Base-by-base conservation (phyloP, 2,329 filamentous ascomycete genomes). In the Didymella sp. region DNA sequence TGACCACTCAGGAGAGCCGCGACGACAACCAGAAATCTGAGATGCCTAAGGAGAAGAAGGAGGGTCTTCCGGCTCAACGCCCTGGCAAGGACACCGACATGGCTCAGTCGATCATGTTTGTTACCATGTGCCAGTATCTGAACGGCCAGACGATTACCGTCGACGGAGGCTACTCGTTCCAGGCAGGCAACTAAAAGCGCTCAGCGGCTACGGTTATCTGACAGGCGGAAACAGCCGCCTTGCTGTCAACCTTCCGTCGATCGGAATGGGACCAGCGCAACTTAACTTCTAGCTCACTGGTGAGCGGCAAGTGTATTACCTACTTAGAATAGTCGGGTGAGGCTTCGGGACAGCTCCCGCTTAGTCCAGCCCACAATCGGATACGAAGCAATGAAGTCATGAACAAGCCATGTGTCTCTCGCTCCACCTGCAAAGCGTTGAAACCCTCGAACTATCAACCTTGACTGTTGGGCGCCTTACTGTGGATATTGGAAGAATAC, bases 41-140 rank as follows among this genome's bases (percentile, higher is more conserved):
- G 57, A 77, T 86, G 56, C 78, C 79, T 8, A 84, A 82, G 73
- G 80, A 82, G 53, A 77, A 82, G 62, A 83, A 81, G 67, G 78
- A 76, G 51, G 81, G 80, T 46, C 74, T 84, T 46, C 81, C 83
- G 7, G 80, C 82, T 6, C 74, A 75, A 56, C 68, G 82, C 40
- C 84, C 84, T 0, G 85, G 85, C 0, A 81, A 84, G 24, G 85
- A 87, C 60, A 71, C 73, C 12, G 82, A 84, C 3, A 70, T 68
- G 64, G 66, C 64, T 51, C 63, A 64, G 13, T 63, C 64, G n/a
- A 62, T 87, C 3, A 69, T 88, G 24, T 87, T 84, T 59, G 75
- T 79, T 17, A 81, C 79, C n/a, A 74, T 66, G 28, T 81, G 76
- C 62, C 80, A 80, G 63, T 84, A 82, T 59, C 68, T 82, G 12